phyloP scores from a whole-genome alignment of 2,329 filamentous ascomycete species.

The Botrytis fabae region DNA sequence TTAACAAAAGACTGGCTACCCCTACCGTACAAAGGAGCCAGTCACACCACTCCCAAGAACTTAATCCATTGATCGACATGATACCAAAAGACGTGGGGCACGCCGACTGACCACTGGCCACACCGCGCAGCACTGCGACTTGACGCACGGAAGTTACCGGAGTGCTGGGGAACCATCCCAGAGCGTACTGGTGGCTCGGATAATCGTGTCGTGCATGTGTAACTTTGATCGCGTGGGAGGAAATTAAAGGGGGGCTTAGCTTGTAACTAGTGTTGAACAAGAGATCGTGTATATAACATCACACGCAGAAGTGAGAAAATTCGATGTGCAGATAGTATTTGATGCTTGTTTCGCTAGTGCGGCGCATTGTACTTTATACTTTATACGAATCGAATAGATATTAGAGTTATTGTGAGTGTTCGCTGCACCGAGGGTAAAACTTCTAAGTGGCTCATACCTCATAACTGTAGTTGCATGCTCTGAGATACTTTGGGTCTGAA shows the following conservation, averaged over 20 bases:
- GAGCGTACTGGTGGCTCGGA: background rate
- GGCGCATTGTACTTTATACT: background rate
- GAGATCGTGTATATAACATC: background rate
- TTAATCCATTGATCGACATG: background rate
- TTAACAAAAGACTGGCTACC: too few species aligned
- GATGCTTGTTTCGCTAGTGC: background rate
- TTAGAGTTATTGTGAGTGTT: background rate
- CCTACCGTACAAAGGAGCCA: background rate
- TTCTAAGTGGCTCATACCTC: background rate
- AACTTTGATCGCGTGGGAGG: background rate
- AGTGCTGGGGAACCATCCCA: background rate
- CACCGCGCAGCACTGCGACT: background rate
- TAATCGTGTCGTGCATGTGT: slow-evolving; percentile 4
- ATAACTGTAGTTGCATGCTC: background rate
- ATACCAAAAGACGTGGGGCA: background rate
- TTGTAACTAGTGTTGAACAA: background rate
- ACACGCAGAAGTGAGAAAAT: background rate
- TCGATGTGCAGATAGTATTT: background rate
- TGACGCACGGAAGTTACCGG: background rate
- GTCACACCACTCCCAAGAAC: background rate
- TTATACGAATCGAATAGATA: background rate
- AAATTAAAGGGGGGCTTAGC: slow-evolving; percentile 16
- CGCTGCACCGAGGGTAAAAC: background rate
- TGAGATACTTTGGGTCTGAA: background rate
- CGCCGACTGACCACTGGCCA: background rate